A percentile compares a stretch with the other conserved stretches of the same genome.
These are phyloP conservation scores for Aspergillus bertholletiae DNA, from an alignment of 495 filamentous ascomycete species.

Conservation along the genomic window DNA sequence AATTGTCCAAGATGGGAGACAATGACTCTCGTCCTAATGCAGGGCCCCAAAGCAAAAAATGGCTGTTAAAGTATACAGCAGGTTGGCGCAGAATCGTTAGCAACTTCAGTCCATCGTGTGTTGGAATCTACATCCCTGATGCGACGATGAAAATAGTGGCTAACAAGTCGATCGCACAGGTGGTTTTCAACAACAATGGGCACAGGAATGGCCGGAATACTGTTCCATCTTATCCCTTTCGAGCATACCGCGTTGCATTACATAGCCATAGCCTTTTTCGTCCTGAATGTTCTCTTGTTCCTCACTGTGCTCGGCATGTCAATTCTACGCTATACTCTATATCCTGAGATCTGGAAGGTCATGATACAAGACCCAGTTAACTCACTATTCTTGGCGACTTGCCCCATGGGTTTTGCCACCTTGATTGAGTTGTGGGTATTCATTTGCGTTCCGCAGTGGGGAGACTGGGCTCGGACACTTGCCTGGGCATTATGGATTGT, in stretches of 20 bases:
- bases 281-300: constrained; percentile 43
- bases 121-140: not conserved
- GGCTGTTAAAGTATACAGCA: constrained; percentile 5
- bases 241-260: constrained; percentile 32
- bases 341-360: constrained; percentile 42
- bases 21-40: not conserved
- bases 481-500: constrained; percentile 47
- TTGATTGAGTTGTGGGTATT: constrained; percentile 47
- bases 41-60: not conserved
- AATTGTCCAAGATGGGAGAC: not conserved
- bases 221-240: constrained; percentile 40
- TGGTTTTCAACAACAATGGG: constrained; percentile 51
- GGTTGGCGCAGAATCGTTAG: constrained; percentile 45
- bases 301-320: constrained; percentile 30
- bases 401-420: constrained; percentile 49
- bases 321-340: constrained; percentile 42
- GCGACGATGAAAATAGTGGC: constrained; percentile 1
- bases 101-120: constrained; percentile 48
- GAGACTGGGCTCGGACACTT: constrained; percentile 26
- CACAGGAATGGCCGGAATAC: constrained; percentile 46
- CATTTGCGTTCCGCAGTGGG: constrained; percentile 44
- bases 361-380: constrained; percentile 46
- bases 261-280: constrained; percentile 41
- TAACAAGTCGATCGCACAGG: constrained; percentile 7
- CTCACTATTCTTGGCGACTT: constrained; percentile 43